A percentile compares a stretch with the other conserved stretches of the same genome.
phyloP scores from a whole-genome alignment of 2,329 filamentous ascomycete species.

The Mycosphaerelloides madeirae region DNA sequence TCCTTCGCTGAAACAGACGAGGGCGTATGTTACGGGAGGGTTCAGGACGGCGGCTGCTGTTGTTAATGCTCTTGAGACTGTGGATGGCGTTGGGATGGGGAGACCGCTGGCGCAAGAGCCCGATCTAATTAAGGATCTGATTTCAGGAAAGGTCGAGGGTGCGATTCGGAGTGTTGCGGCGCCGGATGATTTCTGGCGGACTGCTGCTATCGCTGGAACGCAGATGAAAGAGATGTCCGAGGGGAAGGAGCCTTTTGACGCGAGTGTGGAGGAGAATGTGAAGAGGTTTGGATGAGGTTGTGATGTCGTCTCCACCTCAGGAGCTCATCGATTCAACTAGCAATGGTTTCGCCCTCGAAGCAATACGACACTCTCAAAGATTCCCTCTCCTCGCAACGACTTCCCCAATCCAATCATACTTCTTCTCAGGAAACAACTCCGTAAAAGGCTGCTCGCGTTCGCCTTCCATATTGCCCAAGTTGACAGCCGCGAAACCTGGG shows the following conservation, averaged over 20 bases:
- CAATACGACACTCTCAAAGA: too few relatives aligned
- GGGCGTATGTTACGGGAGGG: conserved; percentile 31
- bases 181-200: too few relatives aligned
- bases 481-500: conserved; percentile 16
- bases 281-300: too few relatives aligned
- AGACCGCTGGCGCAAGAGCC: conserved; percentile 29
- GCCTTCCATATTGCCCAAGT: conserved; percentile 15
- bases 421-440: conserved; percentile 16
- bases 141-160: conserved; percentile 24
- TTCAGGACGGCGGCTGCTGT: conserved; percentile 29
- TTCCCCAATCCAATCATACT: conserved; percentile 13
- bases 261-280: too few relatives aligned
- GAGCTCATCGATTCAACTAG: too few relatives aligned
- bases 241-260: too few relatives aligned
- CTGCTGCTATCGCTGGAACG: too few relatives aligned
- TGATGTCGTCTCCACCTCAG: too few relatives aligned
- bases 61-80: conserved; percentile 23
- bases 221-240: too few relatives aligned
- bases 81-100: conserved; percentile 29
- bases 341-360: too few relatives aligned
- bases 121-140: conserved; percentile 27
- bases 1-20: conserved; percentile 28
- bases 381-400: conserved; percentile 16
- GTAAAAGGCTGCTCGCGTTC: conserved; percentile 14
- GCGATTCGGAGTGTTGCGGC: conserved; percentile 32